Percentiles rank a stretch among this genome's conserved stretches.
Evolutionary conservation across 2,329 filamentous ascomycete genomes (phyloP).

Genomic region (Cladobotryum mycophilum): DNA sequence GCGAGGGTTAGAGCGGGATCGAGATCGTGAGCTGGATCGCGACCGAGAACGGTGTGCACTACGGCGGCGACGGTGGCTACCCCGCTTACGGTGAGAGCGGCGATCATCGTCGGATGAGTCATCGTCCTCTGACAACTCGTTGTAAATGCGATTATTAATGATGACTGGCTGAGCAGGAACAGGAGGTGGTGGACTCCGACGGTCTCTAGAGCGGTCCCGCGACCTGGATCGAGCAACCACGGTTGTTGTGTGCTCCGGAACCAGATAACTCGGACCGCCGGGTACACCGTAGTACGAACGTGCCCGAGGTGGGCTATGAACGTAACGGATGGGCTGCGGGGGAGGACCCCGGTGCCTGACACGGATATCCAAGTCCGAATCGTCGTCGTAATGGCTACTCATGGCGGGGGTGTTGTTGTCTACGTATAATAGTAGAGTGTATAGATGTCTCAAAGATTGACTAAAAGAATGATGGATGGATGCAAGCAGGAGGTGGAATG

Average conservation of each 20-base stretch:
- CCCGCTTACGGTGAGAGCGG: slow-evolving; percentile 19
- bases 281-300: slow-evolving; percentile 35
- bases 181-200: slow-evolving; percentile 38
- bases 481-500: too few relatives aligned
- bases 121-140: slow-evolving; percentile 40
- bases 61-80: slow-evolving; percentile 22
- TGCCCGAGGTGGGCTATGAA: slow-evolving; percentile 34
- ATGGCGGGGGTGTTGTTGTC: slow-evolving; percentile 14
- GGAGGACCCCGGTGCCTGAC: slow-evolving; percentile 36
- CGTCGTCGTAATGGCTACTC: slow-evolving; percentile 42
- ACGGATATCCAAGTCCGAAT: slow-evolving; percentile 50
- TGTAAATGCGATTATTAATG: slow-evolving; percentile 52
- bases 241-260: slow-evolving; percentile 40
- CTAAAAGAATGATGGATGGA: not conserved
- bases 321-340: slow-evolving; percentile 39
- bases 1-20: slow-evolving; percentile 30
- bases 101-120: slow-evolving; percentile 24
- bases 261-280: slow-evolving; percentile 35
- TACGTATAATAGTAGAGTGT: not conserved
- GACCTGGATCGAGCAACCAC: slow-evolving; percentile 36
- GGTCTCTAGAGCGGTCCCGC: slow-evolving; percentile 40
- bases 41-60: slow-evolving; percentile 24
- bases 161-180: slow-evolving; percentile 40
- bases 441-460: not conserved
- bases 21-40: slow-evolving; percentile 27